Percentiles rank a stretch among this genome's conserved stretches.
Conservation (phyloP, 345 rosid species). For the Salix arbutifolia region DNA sequence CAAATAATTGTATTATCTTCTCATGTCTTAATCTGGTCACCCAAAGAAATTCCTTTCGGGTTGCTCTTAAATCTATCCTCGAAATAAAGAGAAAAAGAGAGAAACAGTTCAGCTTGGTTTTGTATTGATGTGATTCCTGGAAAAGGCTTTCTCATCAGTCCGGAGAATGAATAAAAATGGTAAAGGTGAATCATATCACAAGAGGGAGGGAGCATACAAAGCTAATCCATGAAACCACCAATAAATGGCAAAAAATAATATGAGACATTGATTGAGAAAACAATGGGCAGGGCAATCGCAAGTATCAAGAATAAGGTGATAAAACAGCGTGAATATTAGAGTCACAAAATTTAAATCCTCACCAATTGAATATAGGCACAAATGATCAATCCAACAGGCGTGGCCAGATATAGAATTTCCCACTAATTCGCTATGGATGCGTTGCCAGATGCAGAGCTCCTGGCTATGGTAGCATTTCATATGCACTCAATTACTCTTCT, state of each 20-base stretch:
- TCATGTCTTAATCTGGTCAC: neutral
- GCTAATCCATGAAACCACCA: neutral
- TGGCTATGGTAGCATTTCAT: conserved; percentile 8
- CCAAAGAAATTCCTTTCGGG: neutral
- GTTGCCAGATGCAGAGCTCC: conserved; percentile 18
- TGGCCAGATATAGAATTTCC: neutral
- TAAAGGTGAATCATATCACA: neutral
- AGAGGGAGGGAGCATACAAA: neutral
- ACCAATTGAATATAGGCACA: conserved; percentile 32
- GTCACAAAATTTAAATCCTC: conserved; percentile 45
- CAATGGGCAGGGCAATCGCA: conserved; percentile 12
- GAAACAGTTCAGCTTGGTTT: neutral
- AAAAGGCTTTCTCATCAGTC: neutral
- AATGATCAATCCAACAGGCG: conserved; percentile 27
- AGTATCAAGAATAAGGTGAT: conserved; percentile 16
- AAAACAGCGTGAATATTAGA: conserved; percentile 20
- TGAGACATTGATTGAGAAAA: conserved; percentile 11
- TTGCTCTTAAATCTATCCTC: neutral
- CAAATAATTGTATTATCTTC: neutral
- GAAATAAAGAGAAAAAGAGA: neutral
- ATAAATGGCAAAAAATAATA: conserved; percentile 2
- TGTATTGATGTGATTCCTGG: neutral
- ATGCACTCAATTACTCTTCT: conserved; percentile 10
- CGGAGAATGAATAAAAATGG: neutral
- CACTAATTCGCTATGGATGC: neutral